These are phyloP conservation scores for Mycena maculata DNA, from an alignment of 768 basidiomycete genomes.

Conservation along the genomic window DNA sequence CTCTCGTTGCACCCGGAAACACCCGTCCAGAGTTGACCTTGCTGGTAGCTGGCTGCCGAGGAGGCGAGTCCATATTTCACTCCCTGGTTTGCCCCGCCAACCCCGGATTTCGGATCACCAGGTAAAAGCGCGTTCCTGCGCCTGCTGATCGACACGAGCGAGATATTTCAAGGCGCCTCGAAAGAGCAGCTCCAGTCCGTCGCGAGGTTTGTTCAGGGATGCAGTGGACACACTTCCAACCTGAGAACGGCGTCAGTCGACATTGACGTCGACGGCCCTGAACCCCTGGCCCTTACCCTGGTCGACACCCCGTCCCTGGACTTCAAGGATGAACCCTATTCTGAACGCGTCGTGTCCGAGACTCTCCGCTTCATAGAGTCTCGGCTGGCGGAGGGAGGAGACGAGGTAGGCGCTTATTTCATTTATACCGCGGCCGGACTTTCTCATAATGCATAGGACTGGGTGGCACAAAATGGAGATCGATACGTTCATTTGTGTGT, in stretches of 20 bases:
- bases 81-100: conserved; percentile 28
- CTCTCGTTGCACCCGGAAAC: conserved; percentile 22
- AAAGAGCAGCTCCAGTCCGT: conserved; percentile 84
- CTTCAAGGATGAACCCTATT: conserved; percentile 71
- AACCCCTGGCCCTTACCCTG: conserved; percentile 72
- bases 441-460: conserved; percentile 61
- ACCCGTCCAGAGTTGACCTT: conserved; percentile 59
- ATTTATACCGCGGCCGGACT: conserved; percentile 33
- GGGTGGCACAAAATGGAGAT: conserved; percentile 76
- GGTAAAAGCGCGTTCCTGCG: conserved; percentile 91
- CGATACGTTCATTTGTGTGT: conserved; percentile 86
- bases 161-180: conserved; percentile 68
- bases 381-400: conserved; percentile 77
- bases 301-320: conserved; percentile 88
- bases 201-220: conserved; percentile 86
- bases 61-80: conserved; percentile 58
- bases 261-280: conserved; percentile 68
- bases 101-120: conserved; percentile 54
- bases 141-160: conserved; percentile 84
- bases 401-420: conserved; percentile 71
- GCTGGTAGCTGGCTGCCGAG: conserved; percentile 85
- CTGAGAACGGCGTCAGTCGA: conserved; percentile 78
- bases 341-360: conserved; percentile 74
- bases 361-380: conserved; percentile 79
- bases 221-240: conserved; percentile 76